These are phyloP conservation scores for Russula sp. DNA, from an alignment of 768 basidiomycete genomes.

Conservation along the genomic window DNA sequence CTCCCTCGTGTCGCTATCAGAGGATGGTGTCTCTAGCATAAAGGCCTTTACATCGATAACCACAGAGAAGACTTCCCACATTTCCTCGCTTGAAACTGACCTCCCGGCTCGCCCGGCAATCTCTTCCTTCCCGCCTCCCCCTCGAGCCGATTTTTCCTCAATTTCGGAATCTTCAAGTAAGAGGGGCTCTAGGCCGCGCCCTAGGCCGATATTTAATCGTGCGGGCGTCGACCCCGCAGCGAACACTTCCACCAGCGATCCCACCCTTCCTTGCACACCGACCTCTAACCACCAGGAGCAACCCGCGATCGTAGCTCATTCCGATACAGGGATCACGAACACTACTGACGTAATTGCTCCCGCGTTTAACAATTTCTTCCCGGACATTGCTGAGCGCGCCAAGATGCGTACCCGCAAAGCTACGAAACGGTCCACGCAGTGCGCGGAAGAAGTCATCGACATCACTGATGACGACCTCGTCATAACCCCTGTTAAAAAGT, in stretches of 20 bases:
- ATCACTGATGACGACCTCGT: conserved; percentile 31
- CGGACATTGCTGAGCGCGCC: conserved; percentile 32
- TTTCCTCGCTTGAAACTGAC: conserved; percentile 12
- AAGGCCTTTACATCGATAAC: conserved; percentile 11
- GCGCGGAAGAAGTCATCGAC: conserved; percentile 27
- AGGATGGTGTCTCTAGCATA: conserved; percentile 16
- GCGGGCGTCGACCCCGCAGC: background rate
- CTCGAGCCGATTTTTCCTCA: conserved; percentile 1
- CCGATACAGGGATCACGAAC: background rate
- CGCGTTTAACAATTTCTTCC: conserved; percentile 18
- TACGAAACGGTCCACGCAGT: conserved; percentile 10
- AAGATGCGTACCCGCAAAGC: conserved; percentile 30
- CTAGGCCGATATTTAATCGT: conserved; percentile 19
- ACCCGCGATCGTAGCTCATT: background rate
- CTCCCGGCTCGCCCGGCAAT: conserved; percentile 1
- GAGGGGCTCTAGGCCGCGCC: conserved; percentile 12
- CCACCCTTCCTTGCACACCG: conserved; percentile 11
- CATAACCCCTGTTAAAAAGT: conserved; percentile 17
- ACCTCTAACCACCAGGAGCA: conserved; percentile 1
- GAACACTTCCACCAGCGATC: conserved; percentile 14
- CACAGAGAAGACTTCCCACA: conserved; percentile 6
- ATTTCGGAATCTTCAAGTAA: conserved; percentile 16
- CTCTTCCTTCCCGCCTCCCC: conserved; percentile 14
- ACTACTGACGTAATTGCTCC: background rate
- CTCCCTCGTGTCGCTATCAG: conserved; percentile 2